These are phyloP conservation scores for Abortiporus biennis DNA, from an alignment of 1,284 basidiomycete species.

Conservation along the genomic window DNA sequence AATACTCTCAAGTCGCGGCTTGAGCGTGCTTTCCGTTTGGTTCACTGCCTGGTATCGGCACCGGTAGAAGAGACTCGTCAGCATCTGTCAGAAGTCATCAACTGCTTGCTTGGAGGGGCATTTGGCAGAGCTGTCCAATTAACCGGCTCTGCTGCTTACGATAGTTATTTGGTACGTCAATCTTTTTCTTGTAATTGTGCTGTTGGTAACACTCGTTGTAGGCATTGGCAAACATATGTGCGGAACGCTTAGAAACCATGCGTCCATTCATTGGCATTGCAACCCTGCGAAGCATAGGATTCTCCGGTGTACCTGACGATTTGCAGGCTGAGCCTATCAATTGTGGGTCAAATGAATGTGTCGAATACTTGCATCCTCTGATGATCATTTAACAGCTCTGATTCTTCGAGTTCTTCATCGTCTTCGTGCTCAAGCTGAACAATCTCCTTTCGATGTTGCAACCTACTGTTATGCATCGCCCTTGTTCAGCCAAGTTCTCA, in stretches of 20 bases:
- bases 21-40: conserved; percentile 61
- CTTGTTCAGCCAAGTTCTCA: conserved; percentile 68
- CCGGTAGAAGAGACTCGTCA: conserved; percentile 50
- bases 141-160: conserved; percentile 57
- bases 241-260: conserved; percentile 66
- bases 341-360: conserved; percentile 38
- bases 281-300: conserved; percentile 66
- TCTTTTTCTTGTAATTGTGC: not conserved
- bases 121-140: conserved; percentile 52
- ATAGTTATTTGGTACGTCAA: conserved; percentile 68
- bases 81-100: conserved; percentile 53
- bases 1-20: conserved; percentile 46
- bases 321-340: conserved; percentile 66
- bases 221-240: conserved; percentile 61
- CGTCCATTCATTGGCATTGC: conserved; percentile 75
- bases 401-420: conserved; percentile 86
- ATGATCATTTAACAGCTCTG: conserved; percentile 41
- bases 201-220: conserved; percentile 21
- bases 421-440: conserved; percentile 78
- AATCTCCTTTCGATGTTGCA: conserved; percentile 76
- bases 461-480: conserved; percentile 84
- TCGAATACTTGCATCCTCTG: not conserved
- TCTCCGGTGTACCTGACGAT: conserved; percentile 67
- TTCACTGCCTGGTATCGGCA: conserved; percentile 58
- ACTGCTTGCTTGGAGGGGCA: conserved; percentile 61